phyloP scores from a whole-genome alignment of 2,329 filamentous ascomycete species.

The Akanthomyces lecanii region DNA sequence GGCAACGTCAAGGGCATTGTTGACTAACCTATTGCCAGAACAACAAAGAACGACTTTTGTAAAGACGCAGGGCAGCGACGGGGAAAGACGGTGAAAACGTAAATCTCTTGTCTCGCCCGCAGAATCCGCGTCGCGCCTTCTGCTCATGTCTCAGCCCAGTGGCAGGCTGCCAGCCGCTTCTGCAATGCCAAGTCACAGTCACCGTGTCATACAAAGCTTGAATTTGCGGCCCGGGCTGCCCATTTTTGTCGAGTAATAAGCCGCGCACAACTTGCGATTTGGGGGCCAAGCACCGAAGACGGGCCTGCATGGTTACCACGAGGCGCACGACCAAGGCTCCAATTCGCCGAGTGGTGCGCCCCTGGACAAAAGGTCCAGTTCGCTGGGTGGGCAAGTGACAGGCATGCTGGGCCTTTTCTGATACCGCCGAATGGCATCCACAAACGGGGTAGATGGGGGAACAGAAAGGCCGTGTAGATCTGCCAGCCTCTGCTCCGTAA shows the following conservation, averaged over 20 bases:
- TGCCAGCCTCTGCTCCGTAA: neutral
- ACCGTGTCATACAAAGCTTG: slow-evolving; percentile 3
- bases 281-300: slow-evolving; percentile 4
- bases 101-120: neutral
- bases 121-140: neutral
- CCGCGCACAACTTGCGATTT: neutral
- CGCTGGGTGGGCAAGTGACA: neutral
- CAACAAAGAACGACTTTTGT: neutral
- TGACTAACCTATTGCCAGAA: neutral
- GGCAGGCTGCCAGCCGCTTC: neutral
- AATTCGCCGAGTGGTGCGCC: neutral
- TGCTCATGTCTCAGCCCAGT: slow-evolving; percentile 7
- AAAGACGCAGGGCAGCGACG: neutral
- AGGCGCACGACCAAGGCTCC: neutral
- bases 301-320: slow-evolving; percentile 4
- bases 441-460: neutral
- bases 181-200: neutral
- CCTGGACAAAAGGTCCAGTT: neutral
- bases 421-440: neutral
- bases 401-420: neutral
- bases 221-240: neutral
- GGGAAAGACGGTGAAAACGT: neutral
- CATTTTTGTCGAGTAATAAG: neutral
- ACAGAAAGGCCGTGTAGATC: slow-evolving; percentile 1
- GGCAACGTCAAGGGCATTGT: neutral